Evolutionary conservation across 331 rosid species (phyloP).

Genomic region (Saraca asoca): DNA sequence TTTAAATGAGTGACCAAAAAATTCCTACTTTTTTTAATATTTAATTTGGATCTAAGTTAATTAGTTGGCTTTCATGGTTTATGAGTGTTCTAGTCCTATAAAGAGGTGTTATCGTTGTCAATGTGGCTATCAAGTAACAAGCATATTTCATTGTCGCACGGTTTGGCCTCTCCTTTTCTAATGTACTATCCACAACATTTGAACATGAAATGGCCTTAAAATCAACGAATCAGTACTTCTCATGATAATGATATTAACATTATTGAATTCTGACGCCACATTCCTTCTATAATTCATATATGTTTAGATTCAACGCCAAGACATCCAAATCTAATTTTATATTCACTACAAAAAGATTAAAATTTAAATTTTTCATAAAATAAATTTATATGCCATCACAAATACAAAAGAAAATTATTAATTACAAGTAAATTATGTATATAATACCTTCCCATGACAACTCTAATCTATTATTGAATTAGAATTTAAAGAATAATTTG

Average conservation of each 20-base stretch:
- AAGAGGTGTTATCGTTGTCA: slow-evolving; percentile 26
- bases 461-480: no score
- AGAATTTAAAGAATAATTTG: no score
- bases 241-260: slow-evolving; percentile 21
- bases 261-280: slow-evolving; percentile 28
- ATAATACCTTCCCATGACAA: no score
- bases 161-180: slow-evolving; percentile 33
- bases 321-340: no score
- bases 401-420: no score
- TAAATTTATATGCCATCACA: no score
- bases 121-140: slow-evolving; percentile 3
- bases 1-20: background rate
- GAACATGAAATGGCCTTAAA: slow-evolving; percentile 29
- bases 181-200: slow-evolving; percentile 16
- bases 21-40: no score
- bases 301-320: no score
- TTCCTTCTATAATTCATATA: no score
- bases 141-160: slow-evolving; percentile 27
- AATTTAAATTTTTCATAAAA: no score
- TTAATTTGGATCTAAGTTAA: background rate
- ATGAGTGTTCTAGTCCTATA: background rate
- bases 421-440: no score
- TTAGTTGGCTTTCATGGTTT: background rate
- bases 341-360: no score
- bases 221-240: background rate